A percentile compares a stretch with the other conserved stretches of the same genome.
These are phyloP conservation scores for Phytophthora rubi DNA, from an alignment of 352 stramenopile species.

Conservation along the genomic window DNA sequence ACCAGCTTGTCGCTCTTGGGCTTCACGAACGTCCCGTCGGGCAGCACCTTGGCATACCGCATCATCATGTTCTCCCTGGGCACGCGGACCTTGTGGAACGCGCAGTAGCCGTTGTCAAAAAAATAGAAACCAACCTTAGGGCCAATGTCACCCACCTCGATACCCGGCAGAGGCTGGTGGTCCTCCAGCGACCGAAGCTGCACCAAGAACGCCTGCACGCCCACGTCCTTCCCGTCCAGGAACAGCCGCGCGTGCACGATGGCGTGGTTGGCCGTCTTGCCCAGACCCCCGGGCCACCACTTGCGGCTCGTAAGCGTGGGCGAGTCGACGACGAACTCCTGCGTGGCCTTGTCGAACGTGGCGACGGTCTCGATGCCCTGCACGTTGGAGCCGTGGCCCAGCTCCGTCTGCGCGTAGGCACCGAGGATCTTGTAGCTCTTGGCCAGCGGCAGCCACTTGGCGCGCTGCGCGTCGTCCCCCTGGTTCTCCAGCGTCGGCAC, in stretches of 20 bases:
- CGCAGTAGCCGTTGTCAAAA: slow-evolving; percentile 30
- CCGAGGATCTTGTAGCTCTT: slow-evolving; percentile 37
- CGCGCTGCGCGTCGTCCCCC: slow-evolving; percentile 27
- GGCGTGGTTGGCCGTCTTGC: slow-evolving; percentile 42
- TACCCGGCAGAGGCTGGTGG: slow-evolving; percentile 33
- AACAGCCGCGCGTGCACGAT: slow-evolving; percentile 38
- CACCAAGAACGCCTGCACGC: slow-evolving; percentile 39
- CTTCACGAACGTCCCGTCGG: slow-evolving; percentile 63
- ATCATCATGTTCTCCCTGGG: slow-evolving; percentile 34
- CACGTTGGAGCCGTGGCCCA: slow-evolving; percentile 44
- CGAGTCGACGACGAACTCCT: slow-evolving; percentile 95
- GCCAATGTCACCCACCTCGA: slow-evolving; percentile 42
- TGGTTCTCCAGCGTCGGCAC: slow-evolving; percentile 40
- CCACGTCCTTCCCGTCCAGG: slow-evolving; percentile 35
- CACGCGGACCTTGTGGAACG: slow-evolving; percentile 26
- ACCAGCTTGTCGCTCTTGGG: slow-evolving; percentile 71
- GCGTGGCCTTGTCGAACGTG: slow-evolving; percentile 72
- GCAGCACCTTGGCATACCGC: slow-evolving; percentile 44
- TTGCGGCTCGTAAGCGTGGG: slow-evolving; percentile 95
- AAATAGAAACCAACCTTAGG: too few species aligned
- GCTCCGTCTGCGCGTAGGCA: slow-evolving; percentile 40
- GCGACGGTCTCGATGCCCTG: slow-evolving; percentile 41
- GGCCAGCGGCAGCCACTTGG: slow-evolving; percentile 36
- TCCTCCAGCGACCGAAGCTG: slow-evolving; percentile 36
- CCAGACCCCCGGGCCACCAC: slow-evolving; percentile 91